Evolutionary conservation across 805 yeast species (phyloP).

Genomic region (Lipomyces oligophaga): DNA sequence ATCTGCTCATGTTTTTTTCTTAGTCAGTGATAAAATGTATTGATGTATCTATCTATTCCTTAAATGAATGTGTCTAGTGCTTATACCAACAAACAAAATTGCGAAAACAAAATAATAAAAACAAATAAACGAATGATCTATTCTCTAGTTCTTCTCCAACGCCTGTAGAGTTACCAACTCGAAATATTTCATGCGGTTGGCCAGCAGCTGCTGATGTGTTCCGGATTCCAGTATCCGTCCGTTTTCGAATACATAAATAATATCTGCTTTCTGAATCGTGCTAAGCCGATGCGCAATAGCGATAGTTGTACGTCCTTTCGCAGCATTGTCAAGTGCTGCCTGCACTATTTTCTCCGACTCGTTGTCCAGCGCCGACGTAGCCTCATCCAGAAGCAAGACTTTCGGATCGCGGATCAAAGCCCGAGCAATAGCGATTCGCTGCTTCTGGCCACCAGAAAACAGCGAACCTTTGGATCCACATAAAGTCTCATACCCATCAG

Average conservation of each 20-base stretch:
- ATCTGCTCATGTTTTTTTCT: too few species aligned
- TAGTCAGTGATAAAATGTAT: too few species aligned
- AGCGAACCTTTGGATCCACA: constrained; percentile 49
- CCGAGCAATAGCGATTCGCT: constrained; percentile 60
- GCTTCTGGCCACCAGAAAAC: constrained; percentile 63
- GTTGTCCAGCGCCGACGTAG: constrained; percentile 51
- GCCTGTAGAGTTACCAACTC: constrained; percentile 42
- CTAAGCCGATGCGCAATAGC: constrained; percentile 74
- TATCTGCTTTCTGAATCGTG: constrained; percentile 52
- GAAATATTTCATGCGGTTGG: constrained; percentile 39
- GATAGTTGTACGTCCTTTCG: constrained; percentile 59
- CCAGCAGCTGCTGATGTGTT: constrained; percentile 43
- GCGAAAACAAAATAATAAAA: neutral
- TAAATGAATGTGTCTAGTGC: too few species aligned
- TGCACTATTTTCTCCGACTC: constrained; percentile 68
- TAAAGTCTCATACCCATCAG: constrained; percentile 51
- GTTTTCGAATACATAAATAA: constrained; percentile 49
- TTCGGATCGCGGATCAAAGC: constrained; percentile 56
- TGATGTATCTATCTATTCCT: too few species aligned
- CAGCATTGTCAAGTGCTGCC: constrained; percentile 55
- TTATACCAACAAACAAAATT: too few species aligned
- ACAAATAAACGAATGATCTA: neutral
- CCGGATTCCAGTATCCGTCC: constrained; percentile 57
- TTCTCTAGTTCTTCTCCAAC: constrained; percentile 39
- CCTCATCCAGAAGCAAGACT: constrained; percentile 55